Percentiles rank a stretch among this genome's conserved stretches.
Conservation (phyloP, 331 rosid genomes). For the Acacia concinna region DNA sequence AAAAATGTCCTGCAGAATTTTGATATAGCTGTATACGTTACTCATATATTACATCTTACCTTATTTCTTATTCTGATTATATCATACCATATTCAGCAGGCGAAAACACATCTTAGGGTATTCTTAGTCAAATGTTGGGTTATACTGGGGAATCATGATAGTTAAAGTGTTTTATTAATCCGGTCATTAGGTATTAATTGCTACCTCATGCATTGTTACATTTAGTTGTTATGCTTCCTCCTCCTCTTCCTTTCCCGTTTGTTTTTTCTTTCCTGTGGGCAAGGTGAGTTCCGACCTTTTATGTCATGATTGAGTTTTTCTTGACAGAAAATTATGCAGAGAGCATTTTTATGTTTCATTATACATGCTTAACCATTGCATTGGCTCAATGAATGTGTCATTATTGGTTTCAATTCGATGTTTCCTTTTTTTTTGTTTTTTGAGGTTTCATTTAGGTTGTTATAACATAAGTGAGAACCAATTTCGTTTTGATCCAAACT, state of each 20-base stretch:
- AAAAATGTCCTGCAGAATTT: conserved; percentile 18
- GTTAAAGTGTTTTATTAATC: neutral
- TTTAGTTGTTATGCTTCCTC: neutral
- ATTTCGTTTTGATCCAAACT: neutral
- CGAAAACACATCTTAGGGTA: neutral
- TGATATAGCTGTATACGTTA: neutral
- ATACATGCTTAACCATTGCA: neutral
- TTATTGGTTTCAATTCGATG: neutral
- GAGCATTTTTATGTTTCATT: neutral
- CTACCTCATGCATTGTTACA: conserved; percentile 10
- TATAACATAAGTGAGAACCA: neutral
- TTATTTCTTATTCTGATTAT: neutral
- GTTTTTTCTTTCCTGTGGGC: neutral
- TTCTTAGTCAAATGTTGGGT: conserved; percentile 10
- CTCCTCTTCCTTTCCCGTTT: neutral
- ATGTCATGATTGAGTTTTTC: neutral
- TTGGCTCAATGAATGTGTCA: neutral
- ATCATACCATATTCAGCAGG: neutral
- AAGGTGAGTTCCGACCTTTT: neutral
- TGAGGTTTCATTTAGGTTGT: neutral
- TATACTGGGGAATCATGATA: neutral
- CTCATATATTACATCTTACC: neutral
- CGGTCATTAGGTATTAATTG: neutral
- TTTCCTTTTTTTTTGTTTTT: neutral
- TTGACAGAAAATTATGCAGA: neutral